Evolutionary conservation across 306 rosid species (phyloP).

Genomic region (Sphenostylis stenocarpa): DNA sequence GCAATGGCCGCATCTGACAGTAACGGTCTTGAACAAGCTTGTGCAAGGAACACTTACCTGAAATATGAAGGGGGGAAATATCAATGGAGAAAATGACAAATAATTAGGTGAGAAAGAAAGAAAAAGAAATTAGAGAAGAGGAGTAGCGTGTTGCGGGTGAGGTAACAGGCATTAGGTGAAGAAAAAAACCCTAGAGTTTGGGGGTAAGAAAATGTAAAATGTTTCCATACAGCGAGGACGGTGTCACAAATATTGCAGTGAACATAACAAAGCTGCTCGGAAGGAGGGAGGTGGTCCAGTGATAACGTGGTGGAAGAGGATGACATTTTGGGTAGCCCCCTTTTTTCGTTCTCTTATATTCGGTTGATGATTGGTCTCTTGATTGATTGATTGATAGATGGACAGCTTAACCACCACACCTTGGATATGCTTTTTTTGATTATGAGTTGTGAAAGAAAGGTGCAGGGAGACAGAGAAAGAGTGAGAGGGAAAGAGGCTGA

Average conservation of each 20-base stretch:
- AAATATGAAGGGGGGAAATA: background rate
- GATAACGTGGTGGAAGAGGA: slow-evolving; percentile 70
- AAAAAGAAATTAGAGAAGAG: background rate
- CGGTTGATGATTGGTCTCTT: slow-evolving; percentile 88
- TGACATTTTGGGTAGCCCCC: slow-evolving; percentile 61
- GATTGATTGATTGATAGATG: slow-evolving; percentile 84
- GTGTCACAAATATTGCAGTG: slow-evolving; percentile 97
- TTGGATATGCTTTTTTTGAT: slow-evolving; percentile 91
- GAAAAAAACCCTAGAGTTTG: slow-evolving; percentile 25
- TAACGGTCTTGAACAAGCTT: slow-evolving; percentile 92
- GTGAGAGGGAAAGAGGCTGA: slow-evolving; percentile 37
- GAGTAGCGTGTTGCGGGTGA: background rate
- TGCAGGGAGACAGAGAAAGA: slow-evolving; percentile 39
- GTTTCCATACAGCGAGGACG: slow-evolving; percentile 77
- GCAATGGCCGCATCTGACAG: slow-evolving; percentile 99
- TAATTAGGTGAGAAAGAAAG: background rate
- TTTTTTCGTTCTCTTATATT: slow-evolving; percentile 38
- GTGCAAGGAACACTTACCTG: slow-evolving; percentile 96
- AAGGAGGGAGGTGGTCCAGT: slow-evolving; percentile 85
- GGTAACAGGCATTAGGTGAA: background rate
- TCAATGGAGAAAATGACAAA: background rate
- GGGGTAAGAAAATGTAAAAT: background rate
- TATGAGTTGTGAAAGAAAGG: slow-evolving; percentile 73
- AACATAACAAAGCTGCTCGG: slow-evolving; percentile 98
- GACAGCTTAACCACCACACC: slow-evolving; percentile 93